phyloP scores from a whole-genome alignment of 2,329 filamentous ascomycete species.

The Fusarium equiseti region DNA sequence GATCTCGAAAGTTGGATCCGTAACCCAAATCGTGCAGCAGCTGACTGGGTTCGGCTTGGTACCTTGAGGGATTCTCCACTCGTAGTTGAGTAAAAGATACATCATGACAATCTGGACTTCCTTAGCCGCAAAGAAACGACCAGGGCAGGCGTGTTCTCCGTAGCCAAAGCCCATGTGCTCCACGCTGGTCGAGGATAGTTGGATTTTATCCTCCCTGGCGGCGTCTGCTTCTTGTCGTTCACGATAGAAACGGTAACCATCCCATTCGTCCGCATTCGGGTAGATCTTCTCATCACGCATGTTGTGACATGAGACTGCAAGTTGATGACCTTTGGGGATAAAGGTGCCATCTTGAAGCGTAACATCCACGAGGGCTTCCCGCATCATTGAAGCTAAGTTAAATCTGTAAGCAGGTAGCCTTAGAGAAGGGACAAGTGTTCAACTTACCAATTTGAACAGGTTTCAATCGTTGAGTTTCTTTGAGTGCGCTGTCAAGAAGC shows the following conservation, averaged over 20 bases:
- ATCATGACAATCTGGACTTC: slow-evolving; percentile 3
- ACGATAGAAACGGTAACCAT: background rate
- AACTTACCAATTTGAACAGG: background rate
- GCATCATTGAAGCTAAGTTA: background rate
- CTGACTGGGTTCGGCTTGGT: background rate
- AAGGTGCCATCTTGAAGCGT: background rate
- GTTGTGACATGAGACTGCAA: background rate
- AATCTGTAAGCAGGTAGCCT: background rate
- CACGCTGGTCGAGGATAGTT: background rate
- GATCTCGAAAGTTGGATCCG: background rate
- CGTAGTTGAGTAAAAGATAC: background rate
- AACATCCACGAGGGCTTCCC: background rate
- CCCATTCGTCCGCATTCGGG: background rate
- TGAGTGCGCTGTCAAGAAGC: background rate
- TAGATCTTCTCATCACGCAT: background rate
- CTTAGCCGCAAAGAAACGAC: slow-evolving; percentile 8
- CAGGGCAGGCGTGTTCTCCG: background rate
- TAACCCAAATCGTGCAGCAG: background rate
- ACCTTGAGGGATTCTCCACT: background rate
- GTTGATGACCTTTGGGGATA: background rate
- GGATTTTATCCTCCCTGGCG: background rate
- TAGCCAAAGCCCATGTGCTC: background rate
- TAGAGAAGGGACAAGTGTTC: background rate
- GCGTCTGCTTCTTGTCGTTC: background rate
- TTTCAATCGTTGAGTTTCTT: background rate